Evolutionary conservation across 176 grass and related monocot species (phyloP).

Genomic region (Themeda triandra): DNA sequence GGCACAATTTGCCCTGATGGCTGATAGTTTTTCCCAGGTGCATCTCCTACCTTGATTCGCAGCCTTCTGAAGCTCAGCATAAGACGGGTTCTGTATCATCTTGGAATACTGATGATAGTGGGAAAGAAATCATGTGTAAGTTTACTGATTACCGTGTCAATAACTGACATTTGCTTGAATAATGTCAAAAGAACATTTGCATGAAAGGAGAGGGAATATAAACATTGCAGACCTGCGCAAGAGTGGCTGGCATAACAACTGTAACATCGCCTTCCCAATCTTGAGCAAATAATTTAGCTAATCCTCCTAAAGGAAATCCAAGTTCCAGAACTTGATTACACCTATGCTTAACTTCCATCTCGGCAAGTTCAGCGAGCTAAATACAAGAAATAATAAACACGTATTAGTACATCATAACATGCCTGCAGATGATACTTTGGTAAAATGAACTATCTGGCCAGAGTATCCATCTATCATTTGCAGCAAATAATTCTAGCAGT

Average conservation of each 20-base stretch:
- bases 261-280: constrained; percentile 97
- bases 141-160: neutral
- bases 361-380: constrained; percentile 39
- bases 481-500: neutral
- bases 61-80: constrained; percentile 82
- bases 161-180: constrained; percentile 2
- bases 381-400: neutral
- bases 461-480: neutral
- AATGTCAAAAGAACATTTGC: neutral
- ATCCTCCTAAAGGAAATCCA: constrained; percentile 78
- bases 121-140: constrained; percentile 26
- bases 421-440: neutral
- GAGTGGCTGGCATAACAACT: constrained; percentile 89
- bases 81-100: constrained; percentile 89
- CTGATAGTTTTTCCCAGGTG: constrained; percentile 89
- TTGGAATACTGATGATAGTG: constrained; percentile 68
- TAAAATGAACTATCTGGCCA: neutral
- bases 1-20: constrained; percentile 89
- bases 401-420: constrained; percentile 11
- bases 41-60: constrained; percentile 81
- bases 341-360: constrained; percentile 97
- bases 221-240: constrained; percentile 59
- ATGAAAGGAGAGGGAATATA: neutral
- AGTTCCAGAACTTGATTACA: constrained; percentile 91
- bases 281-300: constrained; percentile 91